Base-by-base conservation (phyloP, 2,329 filamentous ascomycete genomes). In the Venturiaceae sp. region DNA sequence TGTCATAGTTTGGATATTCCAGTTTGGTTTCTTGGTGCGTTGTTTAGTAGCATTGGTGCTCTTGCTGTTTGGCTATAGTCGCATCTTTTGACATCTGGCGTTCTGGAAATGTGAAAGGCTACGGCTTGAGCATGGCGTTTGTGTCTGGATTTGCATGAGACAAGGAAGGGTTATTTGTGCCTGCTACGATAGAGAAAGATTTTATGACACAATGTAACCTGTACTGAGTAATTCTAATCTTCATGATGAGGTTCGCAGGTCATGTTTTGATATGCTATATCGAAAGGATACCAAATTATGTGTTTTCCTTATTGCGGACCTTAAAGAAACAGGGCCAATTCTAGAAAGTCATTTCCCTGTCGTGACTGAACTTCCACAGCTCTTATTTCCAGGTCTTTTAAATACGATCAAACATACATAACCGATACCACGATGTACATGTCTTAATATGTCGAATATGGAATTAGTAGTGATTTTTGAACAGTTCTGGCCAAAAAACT, bases 1-100 rank as follows among this genome's bases (percentile, higher is more conserved):
- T 28, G 19, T 47, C 14, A 3, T 36, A 28, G 55, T 2, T 23
- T 32, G 3, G 39, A 52, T 50, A 5, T 57, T 37, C 26, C 16
- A 3, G 13, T 57, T 5, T 50, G 39, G 39, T 30, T 50, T 6
- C 19, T 36, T 4, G 28, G 23, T 26, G 7, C 33, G 3, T 19
- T 50, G 3, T n/a, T 32, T 9, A n/a, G 55, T 16, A 28, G n/a
- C 26, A 3, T 57, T 26, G 55, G 55, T 13, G 55, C 21, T 14
- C 28, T 57, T 28, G 7, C 55, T n/a, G 55, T 57, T 33, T 23
- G 55, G 30, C 50, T 57, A 44, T 52, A 13, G 50, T 34, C 8
- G 32, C 19, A 13, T 7, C 14, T 14, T 3, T 7, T 23, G 9
- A 16, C 3, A 53, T 34, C 5, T 23, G 30, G 50, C 30, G 50